Base-by-base conservation (phyloP, 495 filamentous ascomycete genomes). In the Aspergillus funiculosus region DNA sequence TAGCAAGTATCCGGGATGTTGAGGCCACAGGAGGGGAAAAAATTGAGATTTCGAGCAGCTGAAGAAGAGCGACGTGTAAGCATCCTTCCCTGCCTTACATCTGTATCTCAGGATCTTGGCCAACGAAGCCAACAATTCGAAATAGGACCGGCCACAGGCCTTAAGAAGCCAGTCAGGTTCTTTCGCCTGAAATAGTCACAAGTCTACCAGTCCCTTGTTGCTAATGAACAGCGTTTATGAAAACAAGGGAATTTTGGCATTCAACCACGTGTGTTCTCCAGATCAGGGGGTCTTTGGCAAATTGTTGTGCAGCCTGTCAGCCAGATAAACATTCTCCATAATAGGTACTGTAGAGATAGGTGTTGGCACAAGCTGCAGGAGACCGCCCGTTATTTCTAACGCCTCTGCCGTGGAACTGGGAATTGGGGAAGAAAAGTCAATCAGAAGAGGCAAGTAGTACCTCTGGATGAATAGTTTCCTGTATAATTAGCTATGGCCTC, bases 351-450 rank as follows among this genome's bases (percentile, higher is more conserved):
- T 38, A 20, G 8, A 19, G 27, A 26, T 27, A 31, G 28, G 21
- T 14, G 48, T 56, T 58, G 52, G 53, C 26, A 19, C 17, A 34
- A 47, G 52, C 58, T 66, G 67, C 67, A 67, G 59, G 57, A 66
- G 51, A 51, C 58, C 64, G 62, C 38, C 64, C 64, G 64, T 68
- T 64, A 52, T 50, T 51, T 46, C 48, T 56, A 60, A 64, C 60
- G 55, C 56, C 61, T 58, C 61, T 68, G 66, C 41, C 25, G 67
- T 71, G 67, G 44, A 67, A 71, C 65, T 50, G 32, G 24, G 43
- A 40, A 52, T 38, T 50, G 20, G 32, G 36, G 32, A 22, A 41
- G 39, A 56, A 44, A 52, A 24, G 25, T 30, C 19, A 21, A 27
- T 11, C 18, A 19, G 26, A 46, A 30, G 26, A 34, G 38, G 41